Evolutionary conservation across 1,284 basidiomycete species (phyloP), one percentile per base, ranked within the genome.

Genomic region (Coniferiporia sulphurascens): DNA sequence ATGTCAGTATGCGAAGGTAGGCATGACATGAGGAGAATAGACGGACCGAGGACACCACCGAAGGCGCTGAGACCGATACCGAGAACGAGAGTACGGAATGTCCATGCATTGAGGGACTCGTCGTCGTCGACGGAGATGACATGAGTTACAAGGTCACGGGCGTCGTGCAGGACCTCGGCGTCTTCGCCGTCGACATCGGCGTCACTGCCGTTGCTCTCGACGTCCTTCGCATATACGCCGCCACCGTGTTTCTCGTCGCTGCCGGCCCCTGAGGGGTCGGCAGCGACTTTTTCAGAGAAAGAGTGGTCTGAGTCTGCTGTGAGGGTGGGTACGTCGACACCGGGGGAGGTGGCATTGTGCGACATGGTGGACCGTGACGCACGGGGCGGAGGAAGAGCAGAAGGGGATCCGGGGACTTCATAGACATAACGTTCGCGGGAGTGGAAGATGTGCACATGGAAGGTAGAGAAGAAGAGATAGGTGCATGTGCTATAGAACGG

Each of bases 141-240:
- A 76, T 48, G 82, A 66, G 79, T 81, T 43, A 72, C 78, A 41
- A 83, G 75, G 58, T 82, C 81, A 41, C 76, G 73, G 62, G 77
- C 78, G 61, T 71, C 71, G 48, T 73, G 64, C 12, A 81, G 72
- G 22, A 80, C 73, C 41, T 73, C 70, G 48, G 64, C 66, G 34
- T 54, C n/a, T n/a, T n/a, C 44, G 8, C 19, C 44, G 6, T 44
- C 43, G 7, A n/a, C 17, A 13, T 52, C 56, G 1, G 43, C 56
- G 27, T 51, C 48, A 49, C 36, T 58, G 1, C 49, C 44, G 9
- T n/a, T 48, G n/a, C 45, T 49, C 49, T 58, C 56, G 6, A 58
- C 50, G 21, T 58, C 56, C 38, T 58, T 58, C 41, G 34, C 15
- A 15, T 15, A 10, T 2, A 41, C 9, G 3, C 38, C 15, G 15